Percentiles rank a stretch among this genome's conserved stretches.
phyloP scores from a whole-genome alignment of 2,329 filamentous ascomycete species.

The Arthrobotrys sinensis region DNA sequence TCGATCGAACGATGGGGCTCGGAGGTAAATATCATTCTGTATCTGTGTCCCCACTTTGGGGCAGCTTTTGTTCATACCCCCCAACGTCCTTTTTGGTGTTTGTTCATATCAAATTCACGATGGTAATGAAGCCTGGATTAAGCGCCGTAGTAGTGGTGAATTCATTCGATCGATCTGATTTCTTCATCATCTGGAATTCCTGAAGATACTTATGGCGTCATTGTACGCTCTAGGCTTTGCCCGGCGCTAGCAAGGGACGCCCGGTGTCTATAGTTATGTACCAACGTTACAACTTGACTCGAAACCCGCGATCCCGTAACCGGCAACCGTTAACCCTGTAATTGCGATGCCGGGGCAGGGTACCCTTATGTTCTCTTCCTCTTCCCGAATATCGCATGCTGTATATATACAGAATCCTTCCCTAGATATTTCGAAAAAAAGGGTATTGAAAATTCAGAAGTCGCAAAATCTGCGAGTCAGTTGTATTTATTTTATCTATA shows the following conservation, averaged over 20 bases:
- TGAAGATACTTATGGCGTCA: constrained; percentile 23
- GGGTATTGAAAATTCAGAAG: background rate
- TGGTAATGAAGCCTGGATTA: background rate
- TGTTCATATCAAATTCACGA: background rate
- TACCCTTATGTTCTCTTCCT: background rate
- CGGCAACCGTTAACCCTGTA: constrained; percentile 12
- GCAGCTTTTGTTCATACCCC: background rate
- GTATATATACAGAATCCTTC: background rate
- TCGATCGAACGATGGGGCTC: constrained; percentile 41
- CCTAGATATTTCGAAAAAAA: background rate
- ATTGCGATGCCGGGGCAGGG: constrained; percentile 13
- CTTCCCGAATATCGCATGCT: background rate
- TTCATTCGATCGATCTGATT: constrained; percentile 7
- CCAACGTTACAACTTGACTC: background rate
- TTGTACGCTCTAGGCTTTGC: background rate
- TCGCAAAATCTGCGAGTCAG: constrained; percentile 12
- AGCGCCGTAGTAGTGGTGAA: background rate
- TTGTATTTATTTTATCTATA: constrained; percentile 1
- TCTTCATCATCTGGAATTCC: constrained; percentile 7
- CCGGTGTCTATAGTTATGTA: background rate
- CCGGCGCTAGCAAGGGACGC: background rate
- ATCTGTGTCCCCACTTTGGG: background rate
- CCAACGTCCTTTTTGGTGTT: background rate
- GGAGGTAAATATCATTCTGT: constrained; percentile 12
- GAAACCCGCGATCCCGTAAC: background rate